Percentiles rank a stretch among this genome's conserved stretches.
Evolutionary conservation across 257 asterid genomes (phyloP).

Genomic region (Gentiana straminea): DNA sequence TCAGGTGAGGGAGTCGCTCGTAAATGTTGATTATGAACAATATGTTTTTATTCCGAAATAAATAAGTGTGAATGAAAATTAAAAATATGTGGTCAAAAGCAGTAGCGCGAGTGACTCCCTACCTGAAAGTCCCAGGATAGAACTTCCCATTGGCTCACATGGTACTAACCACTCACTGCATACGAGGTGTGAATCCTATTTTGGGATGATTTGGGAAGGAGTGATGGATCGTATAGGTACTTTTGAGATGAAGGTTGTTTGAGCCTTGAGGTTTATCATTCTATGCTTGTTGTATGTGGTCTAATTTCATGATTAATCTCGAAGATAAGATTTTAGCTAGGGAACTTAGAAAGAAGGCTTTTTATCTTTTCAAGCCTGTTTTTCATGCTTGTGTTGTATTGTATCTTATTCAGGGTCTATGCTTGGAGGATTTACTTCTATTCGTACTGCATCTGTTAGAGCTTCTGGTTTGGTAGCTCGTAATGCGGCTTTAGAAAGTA

Average conservation of each 20-base stretch:
- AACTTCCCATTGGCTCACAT: no score
- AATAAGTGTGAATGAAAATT: no score
- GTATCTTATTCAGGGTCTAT: not conserved
- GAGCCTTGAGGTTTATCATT: not conserved
- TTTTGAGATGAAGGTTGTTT: not conserved
- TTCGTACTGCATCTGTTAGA: not conserved
- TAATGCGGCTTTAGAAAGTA: slow-evolving; percentile 3
- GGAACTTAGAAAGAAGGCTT: not conserved
- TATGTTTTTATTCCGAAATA: no score
- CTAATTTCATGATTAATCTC: no score
- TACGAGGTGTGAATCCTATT: not conserved
- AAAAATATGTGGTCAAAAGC: no score
- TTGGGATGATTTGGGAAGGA: not conserved
- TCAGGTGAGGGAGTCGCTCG: no score
- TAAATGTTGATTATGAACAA: no score
- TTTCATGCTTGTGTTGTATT: slow-evolving; percentile 4
- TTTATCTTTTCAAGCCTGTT: slow-evolving; percentile 1
- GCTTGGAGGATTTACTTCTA: no score
- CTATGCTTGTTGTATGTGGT: no score
- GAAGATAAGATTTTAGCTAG: no score
- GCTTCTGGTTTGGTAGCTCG: not conserved
- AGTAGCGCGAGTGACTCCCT: no score
- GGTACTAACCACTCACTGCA: not conserved
- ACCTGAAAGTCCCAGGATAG: no score
- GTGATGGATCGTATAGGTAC: not conserved